Percentiles rank a stretch among this genome's conserved stretches.
Conservation (phyloP, 176 grass and related monocot genomes). For the Raddia distichophylla region DNA sequence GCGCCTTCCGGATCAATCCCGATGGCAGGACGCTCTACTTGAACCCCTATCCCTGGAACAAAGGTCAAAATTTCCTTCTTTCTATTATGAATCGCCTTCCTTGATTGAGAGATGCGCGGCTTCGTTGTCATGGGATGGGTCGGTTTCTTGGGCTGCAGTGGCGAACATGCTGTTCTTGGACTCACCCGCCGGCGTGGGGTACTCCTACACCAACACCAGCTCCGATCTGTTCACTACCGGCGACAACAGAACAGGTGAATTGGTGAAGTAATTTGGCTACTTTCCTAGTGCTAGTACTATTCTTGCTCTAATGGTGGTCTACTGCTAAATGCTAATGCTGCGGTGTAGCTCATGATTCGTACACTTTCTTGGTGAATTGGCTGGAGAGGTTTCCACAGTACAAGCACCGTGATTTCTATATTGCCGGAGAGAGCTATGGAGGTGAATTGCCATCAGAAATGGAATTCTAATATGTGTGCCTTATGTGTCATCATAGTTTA, state of each 20-base stretch:
- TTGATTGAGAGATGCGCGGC: not conserved
- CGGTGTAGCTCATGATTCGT: conserved; percentile 51
- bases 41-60: conserved; percentile 85
- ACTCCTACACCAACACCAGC: conserved; percentile 84
- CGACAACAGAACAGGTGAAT: conserved; percentile 74
- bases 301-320: conserved; percentile 11
- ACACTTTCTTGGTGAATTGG: conserved; percentile 60
- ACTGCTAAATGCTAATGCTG: not conserved
- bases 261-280: not conserved
- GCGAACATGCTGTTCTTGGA: conserved; percentile 92
- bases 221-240: conserved; percentile 67
- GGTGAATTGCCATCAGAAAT: conserved; percentile 3
- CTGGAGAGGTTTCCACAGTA: conserved; percentile 52
- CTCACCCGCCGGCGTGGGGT: conserved; percentile 78
- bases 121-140: not conserved
- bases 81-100: not conserved
- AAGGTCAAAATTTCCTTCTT: conserved; percentile 38
- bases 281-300: not conserved
- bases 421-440: conserved; percentile 67
- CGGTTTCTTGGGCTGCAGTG: conserved; percentile 46
- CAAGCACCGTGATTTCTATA: conserved; percentile 61
- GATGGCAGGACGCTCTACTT: conserved; percentile 63
- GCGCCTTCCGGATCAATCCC: conserved; percentile 75
- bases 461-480: not conserved
- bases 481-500: conserved; percentile 10